Base-by-base conservation (phyloP, 202 grass and related monocot species). In the Sporobolus alterniflorus region DNA sequence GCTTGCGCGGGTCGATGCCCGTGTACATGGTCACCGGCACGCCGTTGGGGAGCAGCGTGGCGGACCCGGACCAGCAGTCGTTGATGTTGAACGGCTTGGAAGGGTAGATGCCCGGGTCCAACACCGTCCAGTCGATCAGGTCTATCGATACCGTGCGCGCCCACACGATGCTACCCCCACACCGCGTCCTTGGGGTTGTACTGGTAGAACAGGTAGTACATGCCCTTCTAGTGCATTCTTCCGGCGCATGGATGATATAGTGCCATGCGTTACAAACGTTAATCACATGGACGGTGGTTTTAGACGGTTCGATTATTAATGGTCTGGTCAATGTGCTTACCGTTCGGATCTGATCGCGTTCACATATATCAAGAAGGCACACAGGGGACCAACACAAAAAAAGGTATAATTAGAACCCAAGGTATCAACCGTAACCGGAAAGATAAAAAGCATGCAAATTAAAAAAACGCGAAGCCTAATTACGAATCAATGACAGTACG, bases 61-160 rank as follows among this genome's bases (percentile, higher is more conserved):
- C 67, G 25, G 93, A 96, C 21, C 93, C 93, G 0, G 90, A 96
- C 90, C 93, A 96, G 85, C 93, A 96, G 18, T 90, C 93, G 3
- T 82, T 84, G 46, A 50, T 26, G 67, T 96, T 90, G 34, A 93
- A 96, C 15, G 68, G 63, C 64, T 80, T 87, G 4, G 88, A 43
- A 0, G 85, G 90, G 52, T 88, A 86, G 57, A 95, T 88, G 32
- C 61, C 90, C 0, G 85, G 87, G 21, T 83, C 79, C 1, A 95
- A 52, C 0, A 90, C 85, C 18, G 59, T 44, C 93, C 90, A 95
- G 71, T 95, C 89, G 41, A 95, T 92, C 21, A 95, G 78, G 64
- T 95, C 93, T 1, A 42, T 90, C 0, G 93, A 92, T 3, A 95
- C 82, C 1, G 90, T 92, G 78, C 92, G 93, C 17, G 84, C 90